Evolutionary conservation across 2,329 filamentous ascomycete genomes (phyloP).

Genomic region (Didymosphaeria variabile): DNA sequence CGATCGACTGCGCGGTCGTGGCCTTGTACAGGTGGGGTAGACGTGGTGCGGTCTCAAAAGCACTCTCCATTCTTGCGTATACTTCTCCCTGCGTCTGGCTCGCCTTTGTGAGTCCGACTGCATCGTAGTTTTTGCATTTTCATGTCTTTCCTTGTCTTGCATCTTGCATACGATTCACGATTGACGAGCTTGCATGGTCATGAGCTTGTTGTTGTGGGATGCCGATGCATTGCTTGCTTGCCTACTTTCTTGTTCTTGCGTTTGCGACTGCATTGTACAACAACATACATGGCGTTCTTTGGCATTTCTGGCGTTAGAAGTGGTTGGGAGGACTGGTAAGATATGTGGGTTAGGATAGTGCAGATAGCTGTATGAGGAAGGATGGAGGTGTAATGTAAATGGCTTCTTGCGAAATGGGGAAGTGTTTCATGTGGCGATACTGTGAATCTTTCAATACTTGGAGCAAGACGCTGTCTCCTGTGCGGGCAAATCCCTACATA

Average conservation of each 20-base stretch:
- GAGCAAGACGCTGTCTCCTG: no score
- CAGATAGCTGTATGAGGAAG: no score
- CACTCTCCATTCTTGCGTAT: slow-evolving; percentile 13
- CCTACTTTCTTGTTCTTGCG: no score
- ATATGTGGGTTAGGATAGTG: no score
- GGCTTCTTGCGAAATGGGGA: no score
- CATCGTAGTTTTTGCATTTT: slow-evolving; percentile 6
- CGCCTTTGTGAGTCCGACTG: not conserved
- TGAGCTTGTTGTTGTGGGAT: slow-evolving; percentile 3
- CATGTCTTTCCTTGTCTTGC: slow-evolving; percentile 11
- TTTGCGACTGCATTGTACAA: not conserved
- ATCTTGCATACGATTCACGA: slow-evolving; percentile 2
- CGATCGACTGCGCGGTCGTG: no score
- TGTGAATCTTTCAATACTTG: no score
- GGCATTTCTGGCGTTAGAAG: not conserved
- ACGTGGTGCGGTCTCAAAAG: not conserved
- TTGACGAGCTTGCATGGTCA: slow-evolving; percentile 1
- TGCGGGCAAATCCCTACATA: no score
- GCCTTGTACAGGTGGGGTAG: not conserved
- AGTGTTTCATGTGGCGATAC: no score
- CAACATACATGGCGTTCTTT: not conserved
- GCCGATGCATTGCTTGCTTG: not conserved
- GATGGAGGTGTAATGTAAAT: no score
- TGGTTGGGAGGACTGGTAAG: no score
- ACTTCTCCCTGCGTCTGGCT: not conserved